Percentiles rank a stretch among this genome's conserved stretches.
phyloP scores from a whole-genome alignment of 2,329 filamentous ascomycete species.

The Talaromyces marneffei region DNA sequence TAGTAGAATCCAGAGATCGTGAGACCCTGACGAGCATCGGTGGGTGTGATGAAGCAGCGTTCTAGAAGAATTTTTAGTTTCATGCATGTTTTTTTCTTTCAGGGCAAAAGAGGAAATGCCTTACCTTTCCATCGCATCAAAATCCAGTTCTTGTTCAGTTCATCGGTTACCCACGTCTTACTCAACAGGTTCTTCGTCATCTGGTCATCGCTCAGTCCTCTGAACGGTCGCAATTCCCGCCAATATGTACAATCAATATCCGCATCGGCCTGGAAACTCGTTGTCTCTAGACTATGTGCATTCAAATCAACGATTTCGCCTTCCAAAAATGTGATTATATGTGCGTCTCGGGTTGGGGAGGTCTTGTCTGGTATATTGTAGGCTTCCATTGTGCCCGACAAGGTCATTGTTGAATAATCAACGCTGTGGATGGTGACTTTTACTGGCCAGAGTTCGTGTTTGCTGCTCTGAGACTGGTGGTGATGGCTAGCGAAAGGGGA shows the following conservation, averaged over 20 bases:
- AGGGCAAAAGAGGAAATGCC: conserved; percentile 13
- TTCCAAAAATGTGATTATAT: conserved; percentile 62
- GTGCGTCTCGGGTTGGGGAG: conserved; percentile 36
- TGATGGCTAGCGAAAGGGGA: conserved; percentile 10
- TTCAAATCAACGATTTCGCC: conserved; percentile 64
- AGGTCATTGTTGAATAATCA: conserved; percentile 55
- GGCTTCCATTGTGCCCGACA: conserved; percentile 65
- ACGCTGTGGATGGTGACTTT: conserved; percentile 60
- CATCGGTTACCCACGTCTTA: conserved; percentile 40
- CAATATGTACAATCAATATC: conserved; percentile 46
- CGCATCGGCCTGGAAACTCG: conserved; percentile 42
- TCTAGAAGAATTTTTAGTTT: conserved; percentile 25
- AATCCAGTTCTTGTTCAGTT: conserved; percentile 42
- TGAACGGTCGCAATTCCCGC: conserved; percentile 45
- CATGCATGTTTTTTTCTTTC: neutral
- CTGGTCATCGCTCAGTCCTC: conserved; percentile 39
- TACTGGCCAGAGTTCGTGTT: conserved; percentile 60
- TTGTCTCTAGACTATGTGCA: conserved; percentile 43
- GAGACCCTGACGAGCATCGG: conserved; percentile 42
- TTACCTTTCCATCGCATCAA: conserved; percentile 50
- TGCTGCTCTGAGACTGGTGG: conserved; percentile 15
- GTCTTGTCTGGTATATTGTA: conserved; percentile 58
- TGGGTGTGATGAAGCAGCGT: conserved; percentile 45
- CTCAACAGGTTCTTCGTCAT: conserved; percentile 41
- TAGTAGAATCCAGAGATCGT: conserved; percentile 50